Percentiles rank a stretch among this genome's conserved stretches.
Conservation (phyloP, 192 early-diverging fungal species). For the Linnemannia exigua region DNA sequence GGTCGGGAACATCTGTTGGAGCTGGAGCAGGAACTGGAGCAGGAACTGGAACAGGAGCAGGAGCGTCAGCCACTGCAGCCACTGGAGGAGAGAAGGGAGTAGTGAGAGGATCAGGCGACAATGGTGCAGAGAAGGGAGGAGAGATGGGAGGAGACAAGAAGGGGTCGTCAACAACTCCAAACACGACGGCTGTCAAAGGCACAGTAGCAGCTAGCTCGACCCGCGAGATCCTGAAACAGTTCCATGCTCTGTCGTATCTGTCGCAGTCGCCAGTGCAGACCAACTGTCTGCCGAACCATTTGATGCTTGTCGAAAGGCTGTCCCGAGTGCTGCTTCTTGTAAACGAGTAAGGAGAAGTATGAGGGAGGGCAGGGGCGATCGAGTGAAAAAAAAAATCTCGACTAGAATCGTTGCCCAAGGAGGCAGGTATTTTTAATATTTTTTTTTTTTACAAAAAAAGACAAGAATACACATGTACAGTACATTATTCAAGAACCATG, state of each 20-base stretch:
- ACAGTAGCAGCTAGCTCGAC: slow-evolving; percentile 55
- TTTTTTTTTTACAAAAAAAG: no score
- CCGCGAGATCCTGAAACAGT: slow-evolving; percentile 66
- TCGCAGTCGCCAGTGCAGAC: slow-evolving; percentile 59
- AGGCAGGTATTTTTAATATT: no score
- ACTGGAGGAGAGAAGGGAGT: no score
- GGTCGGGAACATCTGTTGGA: background rate
- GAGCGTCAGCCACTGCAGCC: background rate
- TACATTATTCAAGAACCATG: no score
- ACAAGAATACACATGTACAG: no score
- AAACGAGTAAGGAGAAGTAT: slow-evolving; percentile 9
- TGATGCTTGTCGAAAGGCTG: slow-evolving; percentile 62
- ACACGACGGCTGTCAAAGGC: slow-evolving; percentile 7
- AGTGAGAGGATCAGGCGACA: background rate
- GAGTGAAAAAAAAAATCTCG: no score
- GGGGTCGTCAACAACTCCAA: background rate
- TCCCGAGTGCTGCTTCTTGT: slow-evolving; percentile 61
- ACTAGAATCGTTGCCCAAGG: no score
- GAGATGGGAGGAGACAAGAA: background rate
- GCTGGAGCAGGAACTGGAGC: background rate
- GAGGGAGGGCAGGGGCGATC: no score
- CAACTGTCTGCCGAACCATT: slow-evolving; percentile 66
- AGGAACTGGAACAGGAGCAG: no score
- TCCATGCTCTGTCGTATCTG: slow-evolving; percentile 65
- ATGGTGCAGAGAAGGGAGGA: background rate